phyloP scores from a whole-genome alignment of 148 eudicot species.

The Polygonum aviculare region DNA sequence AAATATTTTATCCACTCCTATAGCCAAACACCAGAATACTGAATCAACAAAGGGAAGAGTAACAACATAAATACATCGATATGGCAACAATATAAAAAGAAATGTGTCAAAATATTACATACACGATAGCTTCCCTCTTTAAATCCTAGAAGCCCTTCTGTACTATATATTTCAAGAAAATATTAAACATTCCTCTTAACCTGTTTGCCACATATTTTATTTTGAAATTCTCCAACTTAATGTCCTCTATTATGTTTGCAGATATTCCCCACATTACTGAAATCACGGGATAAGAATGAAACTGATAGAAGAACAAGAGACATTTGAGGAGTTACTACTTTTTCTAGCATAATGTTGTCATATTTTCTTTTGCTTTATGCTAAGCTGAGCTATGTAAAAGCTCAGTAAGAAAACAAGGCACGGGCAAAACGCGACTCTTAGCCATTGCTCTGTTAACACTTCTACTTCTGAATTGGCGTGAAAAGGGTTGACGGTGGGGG shows the following conservation, averaged over 20 bases:
- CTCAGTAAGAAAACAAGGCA: neutral
- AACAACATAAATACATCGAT: neutral
- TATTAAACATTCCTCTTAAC: neutral
- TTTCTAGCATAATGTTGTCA: neutral
- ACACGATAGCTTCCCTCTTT: neutral
- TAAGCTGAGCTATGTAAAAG: neutral
- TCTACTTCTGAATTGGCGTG: neutral
- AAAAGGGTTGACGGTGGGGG: too few relatives aligned
- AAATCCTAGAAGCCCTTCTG: too few relatives aligned
- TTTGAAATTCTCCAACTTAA: neutral
- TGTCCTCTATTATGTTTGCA: neutral
- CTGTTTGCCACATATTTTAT: neutral
- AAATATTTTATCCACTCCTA: conserved; percentile 52
- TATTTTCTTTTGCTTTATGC: neutral
- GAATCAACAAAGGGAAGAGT: neutral
- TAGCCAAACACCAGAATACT: conserved; percentile 8
- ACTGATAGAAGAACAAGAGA: neutral
- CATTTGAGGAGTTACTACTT: neutral
- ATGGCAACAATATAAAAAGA: neutral
- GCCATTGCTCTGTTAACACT: neutral
- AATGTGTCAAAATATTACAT: neutral
- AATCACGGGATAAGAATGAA: neutral
- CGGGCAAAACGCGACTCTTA: neutral
- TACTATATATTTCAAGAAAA: too few relatives aligned
- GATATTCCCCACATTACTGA: neutral